Conservation (phyloP, 129 eudicot genomes). For the Heracleum sosnowskyi region DNA sequence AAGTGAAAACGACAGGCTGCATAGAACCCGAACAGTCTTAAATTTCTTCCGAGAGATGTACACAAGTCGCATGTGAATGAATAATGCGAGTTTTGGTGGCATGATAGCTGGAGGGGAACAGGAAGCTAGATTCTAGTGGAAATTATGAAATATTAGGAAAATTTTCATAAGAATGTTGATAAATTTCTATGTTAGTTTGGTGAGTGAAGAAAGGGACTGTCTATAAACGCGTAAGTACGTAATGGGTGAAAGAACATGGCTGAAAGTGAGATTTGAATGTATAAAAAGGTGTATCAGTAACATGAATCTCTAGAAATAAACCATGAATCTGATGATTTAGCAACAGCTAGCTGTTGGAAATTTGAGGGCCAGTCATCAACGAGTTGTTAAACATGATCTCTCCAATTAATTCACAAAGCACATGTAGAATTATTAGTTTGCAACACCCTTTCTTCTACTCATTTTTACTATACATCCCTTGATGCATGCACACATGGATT, state of each 20-base stretch:
- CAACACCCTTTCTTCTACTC: not conserved
- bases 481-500: not conserved
- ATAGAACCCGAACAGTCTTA: not conserved
- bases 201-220: not conserved
- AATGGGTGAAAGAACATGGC: not conserved
- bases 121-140: not conserved
- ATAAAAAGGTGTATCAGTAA: not conserved
- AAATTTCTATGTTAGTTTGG: not conserved
- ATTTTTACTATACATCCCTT: not conserved
- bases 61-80: not conserved
- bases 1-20: not conserved
- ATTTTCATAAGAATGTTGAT: not conserved
- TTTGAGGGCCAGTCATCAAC: not conserved
- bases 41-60: not conserved
- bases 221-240: slow-evolving; percentile 4
- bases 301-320: not conserved
- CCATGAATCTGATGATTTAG: not conserved
- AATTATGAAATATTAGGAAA: not conserved
- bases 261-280: not conserved
- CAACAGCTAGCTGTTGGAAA: not conserved
- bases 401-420: not conserved
- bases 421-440: not conserved
- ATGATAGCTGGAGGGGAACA: slow-evolving; percentile 9
- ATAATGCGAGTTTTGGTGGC: not conserved
- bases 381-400: slow-evolving; percentile 1